Evolutionary conservation across 768 basidiomycete species (phyloP), one percentile per base, ranked within the genome.

Genomic region (Rhizopogon salebrosus): DNA sequence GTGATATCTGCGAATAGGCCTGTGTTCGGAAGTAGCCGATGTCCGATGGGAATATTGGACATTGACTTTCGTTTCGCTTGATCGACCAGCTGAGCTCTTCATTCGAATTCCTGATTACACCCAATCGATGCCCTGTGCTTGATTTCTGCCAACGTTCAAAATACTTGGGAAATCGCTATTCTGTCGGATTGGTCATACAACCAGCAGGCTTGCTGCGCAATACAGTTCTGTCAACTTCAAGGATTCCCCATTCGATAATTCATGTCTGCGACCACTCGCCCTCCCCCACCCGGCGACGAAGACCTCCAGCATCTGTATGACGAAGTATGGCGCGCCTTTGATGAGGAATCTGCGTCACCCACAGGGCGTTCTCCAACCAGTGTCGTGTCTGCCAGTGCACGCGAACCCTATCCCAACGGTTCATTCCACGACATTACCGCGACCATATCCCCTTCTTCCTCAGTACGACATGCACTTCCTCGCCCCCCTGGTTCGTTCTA

Each of bases 271-370:
- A n/a, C n/a, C n/a, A n/a, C n/a, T n/a, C 73, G 61, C 56, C 64
- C 67, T 26, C 67, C 68, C 14, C 72, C 72, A 6, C 80, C 84
- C 3, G 79, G 79, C 36, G 87, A 89, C 56, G 82, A 83, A 60
- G 87, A 89, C 62, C 76, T 89, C 4, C 84, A 87, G 59, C 75
- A 78, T 52, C 77, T 90, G 40, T 90, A 89, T 67, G 80, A 88
- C 57, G 84, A 87, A 65, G 87, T 89, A 20, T 84, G 84, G 73
- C 80, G 80, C 41, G 80, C 79, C 26, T 89, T 87, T 60, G 68
- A 75, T 27, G 82, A 85, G 48, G 77, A 78, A 59, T 31, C 67
- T 3, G 0, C 57, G 4, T 67, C 76, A 0, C 66, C 70, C 26
- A 56, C 67, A 36, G 64, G 68, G 51, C 68, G 61, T 35, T 53